Evolutionary conservation across 345 rosid genomes (phyloP).

Genomic region (Arabidopsis suecica): DNA sequence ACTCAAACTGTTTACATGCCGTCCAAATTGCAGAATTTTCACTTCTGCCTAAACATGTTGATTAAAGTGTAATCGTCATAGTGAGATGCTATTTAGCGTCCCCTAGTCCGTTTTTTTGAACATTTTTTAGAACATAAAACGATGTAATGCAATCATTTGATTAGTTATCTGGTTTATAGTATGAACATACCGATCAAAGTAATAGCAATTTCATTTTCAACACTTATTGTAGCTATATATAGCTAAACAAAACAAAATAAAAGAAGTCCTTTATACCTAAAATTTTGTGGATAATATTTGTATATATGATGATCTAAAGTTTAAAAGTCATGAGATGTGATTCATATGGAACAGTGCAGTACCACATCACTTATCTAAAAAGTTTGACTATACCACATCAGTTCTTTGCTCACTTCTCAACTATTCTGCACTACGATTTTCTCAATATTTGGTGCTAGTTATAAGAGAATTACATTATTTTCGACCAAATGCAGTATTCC

Average conservation of each 20-base stretch:
- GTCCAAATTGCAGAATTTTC: neutral
- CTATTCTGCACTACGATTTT: conserved; percentile 1
- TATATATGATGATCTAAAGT: neutral
- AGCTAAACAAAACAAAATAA: conserved; percentile 22
- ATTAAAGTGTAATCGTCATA: neutral
- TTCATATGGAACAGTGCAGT: neutral
- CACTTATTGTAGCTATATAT: conserved; percentile 24
- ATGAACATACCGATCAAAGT: conserved; percentile 2
- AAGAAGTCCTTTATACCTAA: neutral
- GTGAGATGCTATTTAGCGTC: neutral
- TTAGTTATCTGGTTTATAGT: neutral
- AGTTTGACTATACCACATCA: too few species aligned
- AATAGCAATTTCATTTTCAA: neutral
- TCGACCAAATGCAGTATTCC: neutral
- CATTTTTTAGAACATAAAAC: neutral
- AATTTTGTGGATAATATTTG: neutral
- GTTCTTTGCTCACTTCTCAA: neutral
- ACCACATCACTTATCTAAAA: too few species aligned
- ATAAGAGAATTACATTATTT: neutral
- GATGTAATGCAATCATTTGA: neutral
- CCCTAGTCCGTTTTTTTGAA: neutral
- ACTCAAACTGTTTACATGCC: neutral
- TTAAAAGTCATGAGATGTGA: neutral
- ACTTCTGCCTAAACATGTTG: neutral
- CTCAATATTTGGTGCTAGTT: conserved; percentile 17